phyloP scores from a whole-genome alignment of 2,329 filamentous ascomycete species.

The Ophiostoma himal-ulmi region DNA sequence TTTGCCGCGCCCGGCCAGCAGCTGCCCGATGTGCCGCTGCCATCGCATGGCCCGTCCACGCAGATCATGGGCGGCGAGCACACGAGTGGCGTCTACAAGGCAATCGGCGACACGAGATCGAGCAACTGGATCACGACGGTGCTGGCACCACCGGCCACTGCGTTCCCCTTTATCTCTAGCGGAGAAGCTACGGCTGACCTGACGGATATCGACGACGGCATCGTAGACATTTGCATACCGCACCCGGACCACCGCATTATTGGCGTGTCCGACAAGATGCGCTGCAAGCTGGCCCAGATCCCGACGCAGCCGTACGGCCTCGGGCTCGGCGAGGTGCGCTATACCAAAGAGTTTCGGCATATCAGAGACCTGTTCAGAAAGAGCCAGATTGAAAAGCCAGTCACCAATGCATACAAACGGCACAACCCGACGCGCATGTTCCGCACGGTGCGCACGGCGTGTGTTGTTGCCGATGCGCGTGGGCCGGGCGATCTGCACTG shows the following conservation, averaged over 20 bases:
- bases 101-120: slow-evolving; percentile 55
- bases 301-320: slow-evolving; percentile 54
- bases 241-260: slow-evolving; percentile 62
- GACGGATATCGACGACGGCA: slow-evolving; percentile 50
- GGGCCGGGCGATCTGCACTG: slow-evolving; percentile 58
- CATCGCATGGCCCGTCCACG: slow-evolving; percentile 50
- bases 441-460: slow-evolving; percentile 55
- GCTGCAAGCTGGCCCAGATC: slow-evolving; percentile 50
- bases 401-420: slow-evolving; percentile 38
- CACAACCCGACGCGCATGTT: slow-evolving; percentile 45
- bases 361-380: slow-evolving; percentile 38
- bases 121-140: slow-evolving; percentile 49
- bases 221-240: slow-evolving; percentile 54
- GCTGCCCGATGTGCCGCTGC: slow-evolving; percentile 50
- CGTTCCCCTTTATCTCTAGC: slow-evolving; percentile 55
- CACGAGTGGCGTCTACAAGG: neutral
- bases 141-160: slow-evolving; percentile 38
- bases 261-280: slow-evolving; percentile 36
- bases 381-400: slow-evolving; percentile 21
- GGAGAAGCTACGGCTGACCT: slow-evolving; percentile 53
- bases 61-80: slow-evolving; percentile 7
- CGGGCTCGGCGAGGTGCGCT: slow-evolving; percentile 40
- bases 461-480: slow-evolving; percentile 48
- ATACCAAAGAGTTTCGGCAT: slow-evolving; percentile 36
- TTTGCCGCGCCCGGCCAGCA: slow-evolving; percentile 61